Percentiles rank a stretch among this genome's conserved stretches.
phyloP scores from a whole-genome alignment of 2,329 filamentous ascomycete genomes.

The Fusarium sp. region DNA sequence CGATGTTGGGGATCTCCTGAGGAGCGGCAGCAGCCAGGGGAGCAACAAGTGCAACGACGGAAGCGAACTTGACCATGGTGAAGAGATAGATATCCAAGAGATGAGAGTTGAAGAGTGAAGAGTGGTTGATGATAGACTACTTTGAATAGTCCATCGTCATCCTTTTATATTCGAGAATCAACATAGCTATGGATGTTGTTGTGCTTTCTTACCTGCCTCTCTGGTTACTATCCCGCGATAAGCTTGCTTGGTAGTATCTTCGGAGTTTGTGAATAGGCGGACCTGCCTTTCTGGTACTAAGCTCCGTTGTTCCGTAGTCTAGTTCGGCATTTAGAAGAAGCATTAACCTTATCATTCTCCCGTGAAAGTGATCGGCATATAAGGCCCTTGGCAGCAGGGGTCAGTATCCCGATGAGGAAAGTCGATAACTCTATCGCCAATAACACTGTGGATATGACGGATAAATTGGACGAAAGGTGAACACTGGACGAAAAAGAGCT shows the following conservation, averaged over 20 bases:
- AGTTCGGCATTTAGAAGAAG: conserved; percentile 19
- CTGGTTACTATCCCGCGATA: conserved; percentile 10
- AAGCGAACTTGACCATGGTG: conserved; percentile 28
- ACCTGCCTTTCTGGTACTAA: conserved; percentile 22
- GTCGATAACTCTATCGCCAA: conserved; percentile 21
- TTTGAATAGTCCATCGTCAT: background rate
- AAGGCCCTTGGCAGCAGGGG: conserved; percentile 14
- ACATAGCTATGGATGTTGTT: background rate
- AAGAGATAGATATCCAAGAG: background rate
- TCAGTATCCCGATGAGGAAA: conserved; percentile 20
- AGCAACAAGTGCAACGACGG: conserved; percentile 19
- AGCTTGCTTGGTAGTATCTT: conserved; percentile 14
- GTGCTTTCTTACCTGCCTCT: conserved; percentile 3
- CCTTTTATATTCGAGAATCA: conserved; percentile 13
- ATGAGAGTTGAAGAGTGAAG: conserved; percentile 26
- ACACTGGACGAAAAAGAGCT: background rate
- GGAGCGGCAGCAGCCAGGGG: conserved; percentile 27
- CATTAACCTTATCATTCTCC: conserved; percentile 25
- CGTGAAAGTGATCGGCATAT: conserved; percentile 25
- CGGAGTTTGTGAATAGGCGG: background rate
- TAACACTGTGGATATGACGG: conserved; percentile 8
- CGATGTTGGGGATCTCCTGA: conserved; percentile 31
- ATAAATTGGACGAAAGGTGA: background rate
- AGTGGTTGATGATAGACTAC: background rate
- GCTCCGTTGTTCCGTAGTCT: conserved; percentile 20